phyloP scores from a whole-genome alignment of 768 basidiomycete species.

The Chalciporus piperatus region DNA sequence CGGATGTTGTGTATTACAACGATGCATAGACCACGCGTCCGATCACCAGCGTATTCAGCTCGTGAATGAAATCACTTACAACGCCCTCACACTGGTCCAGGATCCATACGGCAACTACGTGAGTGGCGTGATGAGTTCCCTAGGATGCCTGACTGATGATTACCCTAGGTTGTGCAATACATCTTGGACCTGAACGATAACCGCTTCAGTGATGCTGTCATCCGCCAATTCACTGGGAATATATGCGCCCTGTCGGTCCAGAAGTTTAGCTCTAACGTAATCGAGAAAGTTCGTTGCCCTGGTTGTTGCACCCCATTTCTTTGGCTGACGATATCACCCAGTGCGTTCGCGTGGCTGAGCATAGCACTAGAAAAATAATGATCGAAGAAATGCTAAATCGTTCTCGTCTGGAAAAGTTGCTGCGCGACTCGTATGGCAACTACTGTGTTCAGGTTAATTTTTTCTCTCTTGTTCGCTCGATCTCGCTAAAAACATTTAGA shows the following conservation, averaged over 20 bases:
- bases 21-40: constrained; percentile 97
- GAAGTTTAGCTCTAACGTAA: constrained; percentile 99
- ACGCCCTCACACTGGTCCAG: constrained; percentile 95
- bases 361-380: constrained; percentile 87
- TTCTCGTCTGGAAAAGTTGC: constrained; percentile 88
- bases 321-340: constrained; percentile 20
- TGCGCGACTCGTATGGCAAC: constrained; percentile 95
- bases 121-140: constrained; percentile 23
- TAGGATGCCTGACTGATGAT: background rate
- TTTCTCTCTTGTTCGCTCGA: constrained; percentile 2
- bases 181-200: constrained; percentile 98
- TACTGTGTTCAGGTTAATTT: constrained; percentile 82
- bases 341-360: constrained; percentile 94
- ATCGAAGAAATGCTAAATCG: constrained; percentile 96
- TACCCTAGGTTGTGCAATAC: constrained; percentile 85
- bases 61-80: constrained; percentile 98
- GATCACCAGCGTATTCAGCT: constrained; percentile 93
- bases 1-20: constrained; percentile 96
- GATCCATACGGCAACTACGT: constrained; percentile 96
- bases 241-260: constrained; percentile 97
- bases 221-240: constrained; percentile 96
- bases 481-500: constrained; percentile 46
- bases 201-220: constrained; percentile 95
- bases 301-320: background rate
- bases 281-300: constrained; percentile 72